These are phyloP conservation scores for Phellinidium pouzarii DNA, from an alignment of 1,284 basidiomycete genomes.

Conservation along the genomic window DNA sequence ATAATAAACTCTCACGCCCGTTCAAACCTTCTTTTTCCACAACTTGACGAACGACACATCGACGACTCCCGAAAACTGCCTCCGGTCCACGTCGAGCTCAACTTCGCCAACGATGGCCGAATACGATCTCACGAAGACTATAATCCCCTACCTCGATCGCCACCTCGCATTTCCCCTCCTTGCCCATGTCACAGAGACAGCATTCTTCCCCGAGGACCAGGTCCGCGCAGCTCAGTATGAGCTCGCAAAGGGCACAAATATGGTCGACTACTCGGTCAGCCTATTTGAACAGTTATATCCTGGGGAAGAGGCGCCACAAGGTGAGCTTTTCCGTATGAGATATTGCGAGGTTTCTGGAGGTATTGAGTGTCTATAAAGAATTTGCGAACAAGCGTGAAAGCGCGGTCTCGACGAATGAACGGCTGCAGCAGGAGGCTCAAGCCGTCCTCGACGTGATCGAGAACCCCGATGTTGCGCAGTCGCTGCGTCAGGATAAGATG, in stretches of 20 bases:
- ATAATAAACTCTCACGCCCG: background rate
- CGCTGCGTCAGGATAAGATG: conserved; percentile 89
- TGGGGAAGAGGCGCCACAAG: conserved; percentile 58
- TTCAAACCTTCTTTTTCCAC: conserved; percentile 6
- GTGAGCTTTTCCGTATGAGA: conserved; percentile 35
- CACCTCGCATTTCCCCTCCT: conserved; percentile 92
- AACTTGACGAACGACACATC: conserved; percentile 1
- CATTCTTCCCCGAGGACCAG: conserved; percentile 69
- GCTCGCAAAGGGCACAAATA: conserved; percentile 92
- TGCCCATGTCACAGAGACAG: conserved; percentile 73
- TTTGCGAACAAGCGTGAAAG: conserved; percentile 76
- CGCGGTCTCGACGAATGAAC: conserved; percentile 78
- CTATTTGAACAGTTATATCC: conserved; percentile 76
- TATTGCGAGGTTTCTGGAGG: background rate
- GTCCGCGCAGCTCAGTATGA: conserved; percentile 90
- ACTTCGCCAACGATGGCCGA: conserved; percentile 58
- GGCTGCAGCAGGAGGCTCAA: conserved; percentile 83
- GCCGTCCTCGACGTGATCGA: conserved; percentile 94
- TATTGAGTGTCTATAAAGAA: conserved; percentile 41
- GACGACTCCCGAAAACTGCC: background rate
- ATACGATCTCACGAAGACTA: conserved; percentile 84
- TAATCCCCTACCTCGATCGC: conserved; percentile 90
- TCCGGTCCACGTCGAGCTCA: background rate
- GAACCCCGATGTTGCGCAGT: conserved; percentile 91
- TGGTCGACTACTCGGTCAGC: conserved; percentile 85